Base-by-base conservation (phyloP, 163 green algal genomes). In the Coccomyxa subellipsoidea region DNA sequence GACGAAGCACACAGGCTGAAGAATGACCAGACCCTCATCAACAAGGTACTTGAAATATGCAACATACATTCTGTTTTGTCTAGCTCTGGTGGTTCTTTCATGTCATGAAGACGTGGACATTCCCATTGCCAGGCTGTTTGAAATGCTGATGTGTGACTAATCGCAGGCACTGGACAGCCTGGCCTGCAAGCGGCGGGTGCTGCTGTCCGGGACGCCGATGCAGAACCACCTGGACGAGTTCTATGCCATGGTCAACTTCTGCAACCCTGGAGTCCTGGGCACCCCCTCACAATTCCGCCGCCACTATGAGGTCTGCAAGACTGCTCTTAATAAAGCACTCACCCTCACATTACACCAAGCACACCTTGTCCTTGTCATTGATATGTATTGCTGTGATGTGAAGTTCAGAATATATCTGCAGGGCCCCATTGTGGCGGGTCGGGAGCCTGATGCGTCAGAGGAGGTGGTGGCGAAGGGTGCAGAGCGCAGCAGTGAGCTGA, bases 201-300 rank as follows among this genome's bases (percentile, higher is more conserved):
- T 99, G 87, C 93, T 99, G 36, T 97, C 92, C n/a, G 97, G 97
- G 38, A 98, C 94, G 0, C 96, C 94, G 29, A 90, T 98, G 88
- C 97, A 99, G 89, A 99, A 99, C 89, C 93, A 98, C 70, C 90
- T 99, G 54, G 94, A 99, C 82, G 97, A 99, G 90, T 97, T 95
- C 83, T 96, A 90, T 84, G 89, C 94, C 72, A 97, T 98, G 95
- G 91, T 96, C 2, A 90, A 90, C 59, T 98, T 98, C 82, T 94
- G 91, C 89, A 97, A 98, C 87, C 96, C 96, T 0, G 94, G 92
- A 0, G 88, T 98, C 69, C 89, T 99, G 73, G 96, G 96, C 69
- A 88, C 77, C n/a, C 83, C 84, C 2, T 77, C 88, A 12, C 82
- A 95, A 81, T 99, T 98, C 89, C 86, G 93, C 31, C 87, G 87